Conservation (phyloP, 768 basidiomycete species). For the Pleurotus platypus region DNA sequence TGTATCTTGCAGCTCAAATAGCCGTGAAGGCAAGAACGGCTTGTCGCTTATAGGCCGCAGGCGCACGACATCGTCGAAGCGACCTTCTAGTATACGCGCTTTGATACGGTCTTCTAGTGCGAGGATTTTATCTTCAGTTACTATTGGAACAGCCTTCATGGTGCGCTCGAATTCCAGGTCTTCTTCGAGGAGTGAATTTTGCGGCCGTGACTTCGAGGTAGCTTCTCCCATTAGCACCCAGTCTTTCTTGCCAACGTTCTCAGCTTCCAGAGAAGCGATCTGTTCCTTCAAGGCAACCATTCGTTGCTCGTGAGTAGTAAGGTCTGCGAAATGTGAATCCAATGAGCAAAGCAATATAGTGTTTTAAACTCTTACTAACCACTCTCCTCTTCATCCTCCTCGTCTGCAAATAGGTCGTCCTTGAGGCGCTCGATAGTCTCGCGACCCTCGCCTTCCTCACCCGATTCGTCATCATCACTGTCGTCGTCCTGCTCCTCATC, state of each 20-base stretch:
- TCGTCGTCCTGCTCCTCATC: constrained; percentile 31
- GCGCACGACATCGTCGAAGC: constrained; percentile 92
- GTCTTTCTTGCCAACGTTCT: constrained; percentile 85
- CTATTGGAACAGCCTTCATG: constrained; percentile 80
- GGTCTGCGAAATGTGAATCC: constrained; percentile 29
- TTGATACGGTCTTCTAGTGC: constrained; percentile 90
- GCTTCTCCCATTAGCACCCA: constrained; percentile 96
- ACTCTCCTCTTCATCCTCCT: constrained; percentile 20
- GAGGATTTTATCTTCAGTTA: constrained; percentile 85
- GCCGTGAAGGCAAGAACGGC: constrained; percentile 86
- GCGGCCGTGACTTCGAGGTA: constrained; percentile 73
- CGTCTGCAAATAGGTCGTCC: constrained; percentile 54
- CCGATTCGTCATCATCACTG: constrained; percentile 24
- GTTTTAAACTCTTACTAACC: constrained; percentile 5
- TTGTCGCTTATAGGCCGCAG: constrained; percentile 73
- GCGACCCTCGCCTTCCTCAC: constrained; percentile 24
- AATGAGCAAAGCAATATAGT: constrained; percentile 9
- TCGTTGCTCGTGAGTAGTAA: constrained; percentile 81
- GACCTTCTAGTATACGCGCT: constrained; percentile 75
- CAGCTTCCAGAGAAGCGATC: constrained; percentile 76
- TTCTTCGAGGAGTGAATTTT: constrained; percentile 89
- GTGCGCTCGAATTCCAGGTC: constrained; percentile 94
- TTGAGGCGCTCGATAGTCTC: constrained; percentile 57
- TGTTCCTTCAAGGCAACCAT: constrained; percentile 70
- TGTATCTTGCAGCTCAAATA: constrained; percentile 85